Conservation (phyloP, 2,329 filamentous ascomycete genomes). For the Grosmannia serpens region DNA sequence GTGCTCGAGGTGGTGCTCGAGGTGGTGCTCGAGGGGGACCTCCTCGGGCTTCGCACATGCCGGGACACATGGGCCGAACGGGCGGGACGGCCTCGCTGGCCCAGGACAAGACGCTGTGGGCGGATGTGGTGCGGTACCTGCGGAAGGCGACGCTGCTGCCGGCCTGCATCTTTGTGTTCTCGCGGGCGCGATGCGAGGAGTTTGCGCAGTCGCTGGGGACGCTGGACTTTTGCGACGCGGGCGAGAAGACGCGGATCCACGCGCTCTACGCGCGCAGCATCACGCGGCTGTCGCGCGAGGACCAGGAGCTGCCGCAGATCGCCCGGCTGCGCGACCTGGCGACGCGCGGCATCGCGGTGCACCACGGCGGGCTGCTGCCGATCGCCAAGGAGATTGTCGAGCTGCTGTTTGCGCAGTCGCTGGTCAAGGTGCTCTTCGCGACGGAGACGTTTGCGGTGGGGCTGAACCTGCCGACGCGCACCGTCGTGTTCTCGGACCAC, state of each 20-base stretch:
- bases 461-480: constrained; percentile 86
- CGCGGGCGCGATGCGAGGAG: constrained; percentile 93
- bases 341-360: constrained; percentile 81
- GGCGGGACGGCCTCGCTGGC: constrained; percentile 81
- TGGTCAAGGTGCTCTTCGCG: constrained; percentile 94
- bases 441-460: constrained; percentile 99
- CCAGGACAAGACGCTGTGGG: constrained; percentile 94
- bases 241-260: constrained; percentile 92
- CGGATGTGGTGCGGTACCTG: constrained; percentile 84
- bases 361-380: constrained; percentile 86
- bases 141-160: constrained; percentile 80
- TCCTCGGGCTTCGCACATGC: constrained; percentile 47
- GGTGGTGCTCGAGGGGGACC: constrained; percentile 41
- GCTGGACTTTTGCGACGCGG: constrained; percentile 84
- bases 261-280: constrained; percentile 97
- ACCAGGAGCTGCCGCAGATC: constrained; percentile 84
- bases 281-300: constrained; percentile 80
- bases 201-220: constrained; percentile 93
- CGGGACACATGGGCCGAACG: constrained; percentile 81
- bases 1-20: constrained; percentile 35
- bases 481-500: constrained; percentile 94
- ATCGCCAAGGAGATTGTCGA: constrained; percentile 98
- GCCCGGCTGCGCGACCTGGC: constrained; percentile 76
- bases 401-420: constrained; percentile 84
- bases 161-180: constrained; percentile 96